These are phyloP conservation scores for Eimeria necatrix DNA, from an alignment of 169 alveolate genomes.

Conservation along the genomic window DNA sequence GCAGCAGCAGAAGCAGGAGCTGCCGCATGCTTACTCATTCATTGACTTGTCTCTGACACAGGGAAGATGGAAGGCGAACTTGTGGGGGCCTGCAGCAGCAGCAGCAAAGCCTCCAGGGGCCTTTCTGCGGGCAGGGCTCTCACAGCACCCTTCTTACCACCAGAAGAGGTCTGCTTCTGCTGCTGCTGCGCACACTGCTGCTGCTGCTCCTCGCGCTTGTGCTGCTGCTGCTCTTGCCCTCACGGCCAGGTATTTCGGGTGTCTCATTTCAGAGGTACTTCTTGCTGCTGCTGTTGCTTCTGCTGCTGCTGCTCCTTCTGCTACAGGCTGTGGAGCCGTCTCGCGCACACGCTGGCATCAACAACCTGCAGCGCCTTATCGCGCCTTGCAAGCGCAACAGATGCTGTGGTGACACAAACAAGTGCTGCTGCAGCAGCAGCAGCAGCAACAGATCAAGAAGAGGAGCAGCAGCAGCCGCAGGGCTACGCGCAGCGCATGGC, in stretches of 20 bases:
- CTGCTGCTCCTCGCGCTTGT: conserved; percentile 1
- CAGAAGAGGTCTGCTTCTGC: background rate
- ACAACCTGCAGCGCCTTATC: conserved; percentile 1
- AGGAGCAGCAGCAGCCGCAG: background rate
- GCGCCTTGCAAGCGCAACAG: background rate
- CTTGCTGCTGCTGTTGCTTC: background rate
- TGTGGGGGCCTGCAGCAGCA: background rate
- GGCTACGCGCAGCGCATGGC: conserved; percentile 24
- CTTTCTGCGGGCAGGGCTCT: background rate
- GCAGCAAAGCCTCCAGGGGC: background rate
- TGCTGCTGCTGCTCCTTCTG: conserved; percentile 41
- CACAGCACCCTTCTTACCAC: background rate
- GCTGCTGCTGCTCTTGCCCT: background rate
- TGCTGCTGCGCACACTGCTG: conserved; percentile 1
- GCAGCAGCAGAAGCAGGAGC: conserved; percentile 38
- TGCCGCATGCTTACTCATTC: background rate
- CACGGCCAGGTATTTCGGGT: background rate
- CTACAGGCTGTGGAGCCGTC: conserved; percentile 29
- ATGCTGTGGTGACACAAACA: background rate
- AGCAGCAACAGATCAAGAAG: background rate
- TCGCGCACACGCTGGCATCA: background rate
- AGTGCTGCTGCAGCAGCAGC: conserved; percentile 62
- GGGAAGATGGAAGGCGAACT: background rate
- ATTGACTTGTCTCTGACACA: conserved; percentile 18
- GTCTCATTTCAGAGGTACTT: background rate